phyloP scores from a whole-genome alignment of 2,329 filamentous ascomycete species.

The Pyricularia grisea region DNA sequence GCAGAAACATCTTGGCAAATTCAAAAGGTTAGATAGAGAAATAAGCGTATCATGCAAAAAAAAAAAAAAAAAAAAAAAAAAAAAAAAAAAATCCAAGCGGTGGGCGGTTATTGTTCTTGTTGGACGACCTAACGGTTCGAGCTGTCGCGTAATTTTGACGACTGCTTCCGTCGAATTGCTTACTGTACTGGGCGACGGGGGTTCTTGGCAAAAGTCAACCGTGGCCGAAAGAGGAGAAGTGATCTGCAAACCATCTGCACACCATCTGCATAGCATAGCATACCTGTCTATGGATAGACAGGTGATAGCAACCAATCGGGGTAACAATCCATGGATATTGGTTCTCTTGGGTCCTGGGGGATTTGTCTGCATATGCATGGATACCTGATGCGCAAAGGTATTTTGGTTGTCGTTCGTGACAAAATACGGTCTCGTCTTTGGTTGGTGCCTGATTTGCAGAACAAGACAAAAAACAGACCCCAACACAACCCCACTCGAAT shows the following conservation, averaged over 20 bases:
- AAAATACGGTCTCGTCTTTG: not conserved
- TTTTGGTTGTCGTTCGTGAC: not conserved
- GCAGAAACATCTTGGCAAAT: too few relatives aligned
- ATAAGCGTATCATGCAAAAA: not conserved
- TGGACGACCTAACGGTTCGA: not conserved
- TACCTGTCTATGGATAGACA: too few relatives aligned
- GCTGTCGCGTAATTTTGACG: not conserved
- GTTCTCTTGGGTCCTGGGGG: not conserved
- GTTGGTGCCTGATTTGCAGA: not conserved
- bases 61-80: not conserved
- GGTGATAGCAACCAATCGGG: not conserved
- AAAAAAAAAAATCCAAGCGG: not conserved
- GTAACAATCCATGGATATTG: not conserved
- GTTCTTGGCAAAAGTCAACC: not conserved
- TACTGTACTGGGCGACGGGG: not conserved
- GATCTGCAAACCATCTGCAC: not conserved
- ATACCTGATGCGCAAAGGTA: not conserved
- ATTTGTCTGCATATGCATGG: not conserved
- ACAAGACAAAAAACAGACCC: not conserved
- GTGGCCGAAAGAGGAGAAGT: not conserved
- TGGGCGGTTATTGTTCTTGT: too few relatives aligned
- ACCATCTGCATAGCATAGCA: not conserved
- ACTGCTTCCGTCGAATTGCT: not conserved
- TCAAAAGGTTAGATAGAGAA: not conserved
- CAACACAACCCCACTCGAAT: not conserved